Percentiles rank a stretch among this genome's conserved stretches.
Conservation (phyloP, 2,329 filamentous ascomycete genomes). For the Nigrospora osmanthi region DNA sequence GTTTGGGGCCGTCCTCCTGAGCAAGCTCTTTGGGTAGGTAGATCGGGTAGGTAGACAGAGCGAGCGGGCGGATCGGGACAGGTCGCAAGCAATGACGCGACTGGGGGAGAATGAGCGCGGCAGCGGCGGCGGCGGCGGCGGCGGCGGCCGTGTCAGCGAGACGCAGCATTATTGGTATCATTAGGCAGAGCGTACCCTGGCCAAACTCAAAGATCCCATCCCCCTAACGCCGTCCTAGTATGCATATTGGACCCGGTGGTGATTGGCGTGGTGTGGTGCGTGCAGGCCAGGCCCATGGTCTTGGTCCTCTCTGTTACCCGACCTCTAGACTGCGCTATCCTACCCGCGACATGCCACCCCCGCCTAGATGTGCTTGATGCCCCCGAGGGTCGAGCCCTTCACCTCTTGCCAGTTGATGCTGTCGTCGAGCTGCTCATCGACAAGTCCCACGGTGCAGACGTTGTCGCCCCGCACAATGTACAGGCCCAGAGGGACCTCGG, state of each 20-base stretch:
- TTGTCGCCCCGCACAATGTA: slow-evolving; percentile 94
- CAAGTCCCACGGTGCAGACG: slow-evolving; percentile 79
- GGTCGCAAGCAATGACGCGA: not conserved
- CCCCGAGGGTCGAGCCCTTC: slow-evolving; percentile 73
- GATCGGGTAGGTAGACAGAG: too few species aligned
- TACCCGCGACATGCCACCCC: too few species aligned
- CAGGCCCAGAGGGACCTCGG: slow-evolving; percentile 74
- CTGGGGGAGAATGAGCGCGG: not conserved
- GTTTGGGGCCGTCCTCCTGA: slow-evolving; percentile 60
- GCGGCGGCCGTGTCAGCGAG: slow-evolving; percentile 14
- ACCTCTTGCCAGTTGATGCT: slow-evolving; percentile 93
- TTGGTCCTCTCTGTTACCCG: too few species aligned
- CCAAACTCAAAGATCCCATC: slow-evolving; percentile 7
- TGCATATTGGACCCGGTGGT: slow-evolving; percentile 5
- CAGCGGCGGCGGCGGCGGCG: too few species aligned
- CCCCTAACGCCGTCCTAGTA: slow-evolving; percentile 4
- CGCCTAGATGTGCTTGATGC: slow-evolving; percentile 64
- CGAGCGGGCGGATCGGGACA: too few species aligned
- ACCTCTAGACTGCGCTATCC: too few species aligned
- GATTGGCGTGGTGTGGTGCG: too few species aligned
- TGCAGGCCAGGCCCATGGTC: too few species aligned
- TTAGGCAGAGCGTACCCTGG: slow-evolving; percentile 24
- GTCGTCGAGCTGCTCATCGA: slow-evolving; percentile 82
- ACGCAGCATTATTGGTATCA: slow-evolving; percentile 19
- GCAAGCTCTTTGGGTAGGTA: slow-evolving; percentile 50